phyloP scores from a whole-genome alignment of 768 basidiomycete species.

The Russula earlei region DNA sequence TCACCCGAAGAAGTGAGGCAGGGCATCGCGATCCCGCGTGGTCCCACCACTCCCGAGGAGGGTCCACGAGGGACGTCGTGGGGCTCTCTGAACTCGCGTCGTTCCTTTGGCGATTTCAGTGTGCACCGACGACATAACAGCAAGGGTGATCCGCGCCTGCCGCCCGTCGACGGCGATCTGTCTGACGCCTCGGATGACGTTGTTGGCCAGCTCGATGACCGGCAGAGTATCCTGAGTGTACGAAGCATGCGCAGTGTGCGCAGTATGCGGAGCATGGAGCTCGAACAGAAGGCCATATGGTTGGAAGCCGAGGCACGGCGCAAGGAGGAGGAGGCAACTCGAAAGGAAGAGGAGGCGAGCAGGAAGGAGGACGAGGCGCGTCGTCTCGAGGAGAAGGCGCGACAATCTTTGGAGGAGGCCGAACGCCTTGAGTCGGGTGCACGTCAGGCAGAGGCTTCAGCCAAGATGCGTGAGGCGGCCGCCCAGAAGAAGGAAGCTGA shows the following conservation, averaged over 20 bases:
- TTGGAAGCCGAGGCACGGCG: slow-evolving; percentile 18
- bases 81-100: slow-evolving; percentile 15
- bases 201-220: slow-evolving; percentile 14
- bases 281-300: slow-evolving; percentile 19
- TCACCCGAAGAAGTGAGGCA: slow-evolving; percentile 18
- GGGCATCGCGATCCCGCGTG: slow-evolving; percentile 19
- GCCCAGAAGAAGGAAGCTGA: background rate
- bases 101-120: slow-evolving; percentile 10
- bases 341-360: slow-evolving; percentile 24
- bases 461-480: background rate
- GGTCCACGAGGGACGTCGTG: slow-evolving; percentile 12
- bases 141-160: slow-evolving; percentile 9
- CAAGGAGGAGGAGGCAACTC: slow-evolving; percentile 25
- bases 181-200: slow-evolving; percentile 15
- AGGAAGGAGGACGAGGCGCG: slow-evolving; percentile 22
- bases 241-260: slow-evolving; percentile 13
- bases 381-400: slow-evolving; percentile 22
- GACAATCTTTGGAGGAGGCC: slow-evolving; percentile 18
- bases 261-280: slow-evolving; percentile 14
- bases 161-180: slow-evolving; percentile 1
- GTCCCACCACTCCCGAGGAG: slow-evolving; percentile 5
- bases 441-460: background rate
- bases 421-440: slow-evolving; percentile 19
- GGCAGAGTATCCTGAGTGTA: slow-evolving; percentile 10
- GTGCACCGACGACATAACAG: slow-evolving; percentile 11